Percentiles rank a stretch among this genome's conserved stretches.
phyloP scores from a whole-genome alignment of 768 basidiomycete species.

The Suillus tomentosus region DNA sequence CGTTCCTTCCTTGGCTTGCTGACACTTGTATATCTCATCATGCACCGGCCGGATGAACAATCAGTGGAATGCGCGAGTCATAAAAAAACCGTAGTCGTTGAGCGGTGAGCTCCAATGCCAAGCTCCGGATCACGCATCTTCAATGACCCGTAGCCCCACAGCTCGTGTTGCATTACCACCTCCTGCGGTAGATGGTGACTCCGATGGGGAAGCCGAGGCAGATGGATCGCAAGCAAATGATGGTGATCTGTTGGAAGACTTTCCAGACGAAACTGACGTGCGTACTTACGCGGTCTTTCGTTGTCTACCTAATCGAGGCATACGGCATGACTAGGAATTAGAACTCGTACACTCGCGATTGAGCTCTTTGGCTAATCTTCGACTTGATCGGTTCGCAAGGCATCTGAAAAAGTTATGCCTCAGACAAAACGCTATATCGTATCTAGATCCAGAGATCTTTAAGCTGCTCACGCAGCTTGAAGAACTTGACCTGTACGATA shows the following conservation, averaged over 20 bases:
- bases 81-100: constrained; percentile 25
- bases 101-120: constrained; percentile 22
- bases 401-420: constrained; percentile 78
- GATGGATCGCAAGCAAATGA: constrained; percentile 42
- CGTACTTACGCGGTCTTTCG: constrained; percentile 24
- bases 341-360: constrained; percentile 84
- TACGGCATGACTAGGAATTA: constrained; percentile 59
- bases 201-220: constrained; percentile 44
- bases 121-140: constrained; percentile 11
- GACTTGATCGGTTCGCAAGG: constrained; percentile 69
- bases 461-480: constrained; percentile 66
- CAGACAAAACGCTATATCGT: constrained; percentile 80
- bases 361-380: constrained; percentile 64
- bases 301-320: neutral
- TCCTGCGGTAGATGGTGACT: constrained; percentile 19
- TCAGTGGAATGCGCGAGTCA: constrained; percentile 18
- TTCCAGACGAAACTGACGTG: constrained; percentile 86
- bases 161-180: constrained; percentile 54
- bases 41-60: constrained; percentile 7
- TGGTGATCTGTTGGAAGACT: constrained; percentile 71
- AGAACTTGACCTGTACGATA: constrained; percentile 96
- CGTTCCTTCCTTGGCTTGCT: neutral
- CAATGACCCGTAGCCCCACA: constrained; percentile 21
- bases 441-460: constrained; percentile 74
- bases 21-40: constrained; percentile 1